Conservation (phyloP, 2,329 filamentous ascomycete species). For the Neodidymelliopsis sp. region DNA sequence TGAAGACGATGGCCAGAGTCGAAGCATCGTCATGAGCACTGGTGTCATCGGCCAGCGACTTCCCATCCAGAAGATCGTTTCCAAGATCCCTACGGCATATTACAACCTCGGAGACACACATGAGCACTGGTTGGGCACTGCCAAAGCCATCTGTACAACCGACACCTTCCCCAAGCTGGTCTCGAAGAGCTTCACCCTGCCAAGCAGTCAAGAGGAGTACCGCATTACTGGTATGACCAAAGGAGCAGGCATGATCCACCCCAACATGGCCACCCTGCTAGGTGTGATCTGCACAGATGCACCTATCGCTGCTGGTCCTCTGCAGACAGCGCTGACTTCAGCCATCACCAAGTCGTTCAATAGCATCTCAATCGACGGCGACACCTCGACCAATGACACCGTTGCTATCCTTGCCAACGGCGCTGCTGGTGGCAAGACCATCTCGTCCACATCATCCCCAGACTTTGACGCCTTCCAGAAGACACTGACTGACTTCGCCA, state of each 20-base stretch:
- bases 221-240: constrained; percentile 94
- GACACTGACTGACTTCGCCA: constrained; percentile 78
- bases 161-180: constrained; percentile 98
- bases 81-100: constrained; percentile 80
- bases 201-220: constrained; percentile 81
- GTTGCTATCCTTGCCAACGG: constrained; percentile 95
- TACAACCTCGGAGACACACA: constrained; percentile 76
- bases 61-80: constrained; percentile 88
- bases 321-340: constrained; percentile 73
- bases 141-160: constrained; percentile 94
- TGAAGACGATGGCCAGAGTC: constrained; percentile 56
- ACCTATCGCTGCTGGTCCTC: constrained; percentile 72
- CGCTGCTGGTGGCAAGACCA: constrained; percentile 76
- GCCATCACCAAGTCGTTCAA: constrained; percentile 91
- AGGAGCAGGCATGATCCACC: constrained; percentile 98
- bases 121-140: constrained; percentile 84
- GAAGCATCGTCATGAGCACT: constrained; percentile 96
- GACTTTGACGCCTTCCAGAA: constrained; percentile 76
- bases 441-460: constrained; percentile 61
- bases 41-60: constrained; percentile 95
- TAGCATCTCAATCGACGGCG: constrained; percentile 94
- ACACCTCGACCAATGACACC: constrained; percentile 97
- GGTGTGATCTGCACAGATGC: constrained; percentile 93
- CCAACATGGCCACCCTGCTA: constrained; percentile 96
- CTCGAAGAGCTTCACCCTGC: constrained; percentile 82